phyloP scores from a whole-genome alignment of 768 basidiomycete species.

The Baorangia bicolor region DNA sequence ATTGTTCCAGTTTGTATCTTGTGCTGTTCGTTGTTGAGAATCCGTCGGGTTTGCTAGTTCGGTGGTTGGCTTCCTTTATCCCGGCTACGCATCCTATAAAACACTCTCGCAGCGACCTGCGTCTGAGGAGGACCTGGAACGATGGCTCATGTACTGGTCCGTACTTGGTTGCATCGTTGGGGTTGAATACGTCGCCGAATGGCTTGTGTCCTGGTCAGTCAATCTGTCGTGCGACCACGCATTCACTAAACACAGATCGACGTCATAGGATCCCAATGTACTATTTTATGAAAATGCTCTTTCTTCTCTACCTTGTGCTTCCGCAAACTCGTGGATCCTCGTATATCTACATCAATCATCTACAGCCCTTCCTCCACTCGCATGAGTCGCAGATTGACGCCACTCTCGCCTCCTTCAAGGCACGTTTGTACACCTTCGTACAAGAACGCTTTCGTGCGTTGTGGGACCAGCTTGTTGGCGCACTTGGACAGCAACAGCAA shows the following conservation, averaged over 20 bases:
- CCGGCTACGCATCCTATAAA: constrained; percentile 96
- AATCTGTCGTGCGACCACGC: constrained; percentile 6
- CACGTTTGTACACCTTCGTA: constrained; percentile 57
- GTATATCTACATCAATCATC: constrained; percentile 75
- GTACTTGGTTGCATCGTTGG: constrained; percentile 80
- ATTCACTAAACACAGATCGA: constrained; percentile 9
- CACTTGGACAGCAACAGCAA: constrained; percentile 45
- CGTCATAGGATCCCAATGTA: constrained; percentile 83
- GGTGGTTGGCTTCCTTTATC: constrained; percentile 81
- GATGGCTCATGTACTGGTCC: constrained; percentile 99
- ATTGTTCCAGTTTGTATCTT: constrained; percentile 29
- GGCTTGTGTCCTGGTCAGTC: constrained; percentile 81
- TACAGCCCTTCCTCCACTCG: constrained; percentile 78
- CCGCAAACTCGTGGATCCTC: constrained; percentile 89
- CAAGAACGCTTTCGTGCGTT: constrained; percentile 60
- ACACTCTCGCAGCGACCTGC: constrained; percentile 84
- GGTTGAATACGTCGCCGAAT: constrained; percentile 82
- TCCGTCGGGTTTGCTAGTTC: constrained; percentile 43
- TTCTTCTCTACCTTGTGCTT: constrained; percentile 86
- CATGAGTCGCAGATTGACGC: constrained; percentile 88
- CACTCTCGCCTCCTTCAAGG: constrained; percentile 64
- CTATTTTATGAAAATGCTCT: constrained; percentile 73
- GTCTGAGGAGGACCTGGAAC: constrained; percentile 79
- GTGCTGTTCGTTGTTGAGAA: neutral
- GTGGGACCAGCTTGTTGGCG: constrained; percentile 62